phyloP scores from a whole-genome alignment of 2,329 filamentous ascomycete species.

The Cyclaneusma minus region DNA sequence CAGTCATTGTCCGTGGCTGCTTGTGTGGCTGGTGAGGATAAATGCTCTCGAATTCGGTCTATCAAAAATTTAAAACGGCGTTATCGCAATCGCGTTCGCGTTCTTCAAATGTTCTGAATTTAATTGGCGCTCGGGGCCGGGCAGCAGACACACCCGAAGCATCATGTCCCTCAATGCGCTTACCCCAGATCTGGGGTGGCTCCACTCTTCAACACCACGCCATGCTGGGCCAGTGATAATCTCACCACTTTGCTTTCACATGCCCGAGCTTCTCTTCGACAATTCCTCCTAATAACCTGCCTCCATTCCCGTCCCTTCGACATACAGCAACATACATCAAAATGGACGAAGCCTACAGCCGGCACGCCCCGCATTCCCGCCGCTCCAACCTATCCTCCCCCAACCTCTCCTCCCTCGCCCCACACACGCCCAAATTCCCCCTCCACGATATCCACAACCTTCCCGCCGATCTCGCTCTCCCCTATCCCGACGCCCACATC shows the following conservation, averaged over 20 bases:
- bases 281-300: slow-evolving; percentile 1
- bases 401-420: slow-evolving; percentile 47
- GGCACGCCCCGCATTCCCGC: slow-evolving; percentile 38
- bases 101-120: too few species aligned
- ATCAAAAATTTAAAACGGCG: too few species aligned
- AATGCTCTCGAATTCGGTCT: too few species aligned
- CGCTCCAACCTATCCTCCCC: slow-evolving; percentile 43
- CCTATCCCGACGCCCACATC: slow-evolving; percentile 18
- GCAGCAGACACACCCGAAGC: too few species aligned
- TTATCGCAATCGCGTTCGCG: too few species aligned
- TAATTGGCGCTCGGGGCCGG: too few species aligned
- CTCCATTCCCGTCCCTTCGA: slow-evolving; percentile 3
- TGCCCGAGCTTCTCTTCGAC: neutral
- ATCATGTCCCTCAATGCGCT: too few species aligned
- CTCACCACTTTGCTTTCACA: too few species aligned
- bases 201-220: slow-evolving; percentile 2
- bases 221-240: too few species aligned
- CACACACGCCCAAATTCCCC: slow-evolving; percentile 45
- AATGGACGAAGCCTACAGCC: slow-evolving; percentile 47
- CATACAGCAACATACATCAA: slow-evolving; percentile 7
- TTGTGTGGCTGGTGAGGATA: too few species aligned
- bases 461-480: slow-evolving; percentile 20
- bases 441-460: slow-evolving; percentile 33
- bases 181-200: slow-evolving; percentile 9
- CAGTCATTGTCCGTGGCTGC: too few species aligned